Conservation (phyloP, 2,329 filamentous ascomycete genomes). For the Trichocomaceae sp. region DNA sequence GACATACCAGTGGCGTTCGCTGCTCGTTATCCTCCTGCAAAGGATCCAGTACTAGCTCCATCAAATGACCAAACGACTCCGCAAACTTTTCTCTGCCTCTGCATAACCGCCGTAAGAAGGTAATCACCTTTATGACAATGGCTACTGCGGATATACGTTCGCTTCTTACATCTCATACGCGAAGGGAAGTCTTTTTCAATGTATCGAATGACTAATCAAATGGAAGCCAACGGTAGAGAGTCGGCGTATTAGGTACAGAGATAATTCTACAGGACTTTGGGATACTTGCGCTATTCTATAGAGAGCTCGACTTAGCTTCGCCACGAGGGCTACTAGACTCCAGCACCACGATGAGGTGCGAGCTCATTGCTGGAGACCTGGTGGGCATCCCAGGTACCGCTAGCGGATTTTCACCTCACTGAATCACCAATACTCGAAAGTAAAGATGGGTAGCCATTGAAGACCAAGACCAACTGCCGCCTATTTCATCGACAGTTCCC, state of each 20-base stretch:
- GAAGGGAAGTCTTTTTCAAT: no score
- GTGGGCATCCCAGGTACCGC: not conserved
- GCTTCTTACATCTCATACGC: not conserved
- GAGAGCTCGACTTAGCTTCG: constrained; percentile 5
- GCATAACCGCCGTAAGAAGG: no score
- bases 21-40: constrained; percentile 15
- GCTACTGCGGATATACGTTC: no score
- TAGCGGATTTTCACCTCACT: not conserved
- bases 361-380: not conserved
- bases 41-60: constrained; percentile 13
- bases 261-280: no score
- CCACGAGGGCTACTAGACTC: constrained; percentile 3
- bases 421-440: no score
- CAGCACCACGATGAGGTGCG: constrained; percentile 5
- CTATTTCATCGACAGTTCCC: no score
- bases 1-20: constrained; percentile 9
- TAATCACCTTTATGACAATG: no score
- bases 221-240: no score
- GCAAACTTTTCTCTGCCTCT: not conserved
- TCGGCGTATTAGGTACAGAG: no score
- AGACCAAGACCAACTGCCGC: not conserved
- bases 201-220: no score
- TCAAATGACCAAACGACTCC: not conserved
- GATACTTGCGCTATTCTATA: no score
- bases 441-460: no score